These are phyloP conservation scores for Silene coronaria DNA, from an alignment of 179 eudicot species.

Conservation along the genomic window DNA sequence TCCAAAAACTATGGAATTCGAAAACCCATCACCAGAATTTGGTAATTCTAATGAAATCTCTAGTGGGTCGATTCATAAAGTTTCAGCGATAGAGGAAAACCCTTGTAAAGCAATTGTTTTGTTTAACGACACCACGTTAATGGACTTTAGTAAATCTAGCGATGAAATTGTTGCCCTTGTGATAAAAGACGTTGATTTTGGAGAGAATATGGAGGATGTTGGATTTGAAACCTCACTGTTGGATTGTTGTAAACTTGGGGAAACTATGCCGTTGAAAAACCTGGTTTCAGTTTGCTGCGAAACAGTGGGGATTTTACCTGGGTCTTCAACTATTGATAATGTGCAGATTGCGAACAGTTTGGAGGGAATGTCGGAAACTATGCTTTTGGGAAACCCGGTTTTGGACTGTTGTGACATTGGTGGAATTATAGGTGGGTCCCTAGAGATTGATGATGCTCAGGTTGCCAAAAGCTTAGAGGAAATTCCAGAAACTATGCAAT, in stretches of 20 bases:
- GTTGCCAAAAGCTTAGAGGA: neutral
- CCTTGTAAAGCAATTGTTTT: neutral
- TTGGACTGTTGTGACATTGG: neutral
- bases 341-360: neutral
- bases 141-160: constrained; percentile 2
- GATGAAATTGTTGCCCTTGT: neutral
- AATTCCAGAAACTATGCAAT: constrained; percentile 4
- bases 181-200: neutral
- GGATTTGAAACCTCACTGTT: neutral
- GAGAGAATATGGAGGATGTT: neutral
- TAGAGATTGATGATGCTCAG: neutral
- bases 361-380: neutral
- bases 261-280: neutral
- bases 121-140: neutral
- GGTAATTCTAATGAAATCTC: neutral
- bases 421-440: neutral
- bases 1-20: neutral
- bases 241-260: constrained; percentile 5
- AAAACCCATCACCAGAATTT: constrained; percentile 5
- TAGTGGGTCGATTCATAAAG: neutral
- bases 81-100: neutral
- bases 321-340: neutral
- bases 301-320: neutral
- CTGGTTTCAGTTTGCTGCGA: neutral
- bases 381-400: neutral